Base-by-base conservation (phyloP, 306 rosid species). In the Ceratonia siliqua region DNA sequence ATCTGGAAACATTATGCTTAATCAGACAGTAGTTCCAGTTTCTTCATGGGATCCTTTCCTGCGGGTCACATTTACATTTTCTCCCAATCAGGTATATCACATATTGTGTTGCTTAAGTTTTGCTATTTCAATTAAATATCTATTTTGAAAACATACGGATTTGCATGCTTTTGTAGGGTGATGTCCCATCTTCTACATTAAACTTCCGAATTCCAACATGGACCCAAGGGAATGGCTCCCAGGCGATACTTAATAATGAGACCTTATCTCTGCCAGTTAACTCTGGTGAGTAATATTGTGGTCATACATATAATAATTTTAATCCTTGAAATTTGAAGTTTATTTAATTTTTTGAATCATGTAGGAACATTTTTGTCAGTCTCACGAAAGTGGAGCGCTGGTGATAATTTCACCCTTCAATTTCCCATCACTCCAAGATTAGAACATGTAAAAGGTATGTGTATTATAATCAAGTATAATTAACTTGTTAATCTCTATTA, bases 141-240 rank as follows among this genome's bases (percentile, higher is more conserved):
- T n/a, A n/a, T n/a, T n/a, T n/a, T n/a, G n/a, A n/a, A n/a, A n/a
- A n/a, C n/a, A n/a, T n/a, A n/a, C n/a, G n/a, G n/a, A n/a, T n/a
- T n/a, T n/a, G n/a, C n/a, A n/a, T 35, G 46, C 28, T 46, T 71
- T 43, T 73, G 84, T 83, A 92, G 92, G 86, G 71, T 18, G 32
- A 56, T 8, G 78, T 68, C 36, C 63, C 41, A 62, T 76, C 57
- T 12, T 91, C 96, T 28, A 81, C 82, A 35, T 75, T 93, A 75
- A 91, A 91, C 58, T 61, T 94, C 38, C 90, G 98, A 50, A 8
- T 91, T 4, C 98, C 98, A 8, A 78, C 84, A 45, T 94, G 98
- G 98, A 91, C 95, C 9, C 22, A 7, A 42, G 3, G 41, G 5
- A 42, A 59, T 68, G 89, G 82, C 62, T 88, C 93, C 18, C 81